Conservation (phyloP, 2,329 filamentous ascomycete genomes). For the Colletotrichum siamense region DNA sequence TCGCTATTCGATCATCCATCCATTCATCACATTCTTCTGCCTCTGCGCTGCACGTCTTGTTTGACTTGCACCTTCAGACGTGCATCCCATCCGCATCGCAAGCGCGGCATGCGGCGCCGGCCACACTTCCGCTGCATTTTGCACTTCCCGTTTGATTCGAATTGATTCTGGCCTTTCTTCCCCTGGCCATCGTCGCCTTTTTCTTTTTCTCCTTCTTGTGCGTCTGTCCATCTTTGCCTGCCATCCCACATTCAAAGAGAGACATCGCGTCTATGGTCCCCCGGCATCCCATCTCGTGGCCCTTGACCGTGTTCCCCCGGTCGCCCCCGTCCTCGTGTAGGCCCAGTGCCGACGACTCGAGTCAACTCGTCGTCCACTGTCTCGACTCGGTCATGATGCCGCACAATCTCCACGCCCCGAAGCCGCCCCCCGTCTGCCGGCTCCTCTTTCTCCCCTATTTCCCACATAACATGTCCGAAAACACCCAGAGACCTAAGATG, state of each 20-base stretch:
- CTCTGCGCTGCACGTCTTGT: conserved; percentile 16
- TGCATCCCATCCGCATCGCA: conserved; percentile 16
- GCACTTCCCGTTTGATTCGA: neutral
- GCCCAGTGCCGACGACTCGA: conserved; percentile 2
- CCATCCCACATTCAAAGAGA: neutral
- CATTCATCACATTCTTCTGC: conserved; percentile 6
- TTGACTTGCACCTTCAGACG: conserved; percentile 19
- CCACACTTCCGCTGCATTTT: conserved; percentile 4
- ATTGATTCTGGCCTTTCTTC: neutral
- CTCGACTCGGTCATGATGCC: conserved; percentile 12
- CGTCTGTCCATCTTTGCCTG: neutral
- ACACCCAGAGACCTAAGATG: conserved; percentile 3
- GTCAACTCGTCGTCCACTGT: neutral
- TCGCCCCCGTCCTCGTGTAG: neutral
- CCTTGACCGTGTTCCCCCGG: neutral
- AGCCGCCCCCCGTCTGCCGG: neutral
- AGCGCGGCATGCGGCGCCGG: conserved; percentile 14
- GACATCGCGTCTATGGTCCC: neutral
- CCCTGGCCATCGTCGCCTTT: neutral
- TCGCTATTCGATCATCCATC: neutral
- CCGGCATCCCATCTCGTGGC: neutral
- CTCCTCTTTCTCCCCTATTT: conserved; percentile 8
- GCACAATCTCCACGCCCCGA: conserved; percentile 11
- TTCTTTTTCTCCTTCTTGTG: neutral
- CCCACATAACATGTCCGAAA: neutral